These are phyloP conservation scores for Gracilaria vermiculophylla DNA, from an alignment of 23 red algal species.

Conservation along the genomic window DNA sequence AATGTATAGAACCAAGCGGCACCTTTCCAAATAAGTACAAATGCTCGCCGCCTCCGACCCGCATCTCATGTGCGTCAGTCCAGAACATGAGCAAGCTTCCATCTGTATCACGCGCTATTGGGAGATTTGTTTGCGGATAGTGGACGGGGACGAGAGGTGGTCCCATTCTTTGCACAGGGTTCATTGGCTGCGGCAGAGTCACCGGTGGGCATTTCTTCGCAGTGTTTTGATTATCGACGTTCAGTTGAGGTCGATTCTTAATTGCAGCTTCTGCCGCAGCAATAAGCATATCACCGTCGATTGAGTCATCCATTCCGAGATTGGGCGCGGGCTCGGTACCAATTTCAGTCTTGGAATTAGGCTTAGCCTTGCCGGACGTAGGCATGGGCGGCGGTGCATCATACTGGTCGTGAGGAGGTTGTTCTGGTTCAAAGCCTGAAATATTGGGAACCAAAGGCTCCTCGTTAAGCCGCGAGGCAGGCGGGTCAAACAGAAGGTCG, in stretches of 20 bases:
- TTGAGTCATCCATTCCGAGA: slow-evolving; percentile 42
- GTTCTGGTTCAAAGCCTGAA: not conserved
- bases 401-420: slow-evolving; percentile 17
- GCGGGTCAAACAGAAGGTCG: slow-evolving; percentile 50
- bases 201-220: not conserved
- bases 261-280: slow-evolving; percentile 49
- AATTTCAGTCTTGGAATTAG: not conserved
- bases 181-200: not conserved
- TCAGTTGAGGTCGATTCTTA: not conserved
- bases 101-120: slow-evolving; percentile 44
- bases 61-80: slow-evolving; percentile 86
- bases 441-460: not conserved
- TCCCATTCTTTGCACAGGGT: not conserved
- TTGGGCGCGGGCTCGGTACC: not conserved
- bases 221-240: not conserved
- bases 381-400: slow-evolving; percentile 40
- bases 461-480: not conserved
- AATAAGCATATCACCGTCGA: slow-evolving; percentile 35
- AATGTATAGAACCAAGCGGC: not conserved
- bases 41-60: slow-evolving; percentile 62
- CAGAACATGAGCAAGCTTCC: slow-evolving; percentile 83
- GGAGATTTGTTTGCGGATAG: not conserved
- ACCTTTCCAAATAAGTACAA: slow-evolving; percentile 90
- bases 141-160: not conserved
- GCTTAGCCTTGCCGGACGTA: not conserved